Evolutionary conservation across 371 early-diverging fungal genomes (phyloP).

Genomic region (Parasitella parasitica): DNA sequence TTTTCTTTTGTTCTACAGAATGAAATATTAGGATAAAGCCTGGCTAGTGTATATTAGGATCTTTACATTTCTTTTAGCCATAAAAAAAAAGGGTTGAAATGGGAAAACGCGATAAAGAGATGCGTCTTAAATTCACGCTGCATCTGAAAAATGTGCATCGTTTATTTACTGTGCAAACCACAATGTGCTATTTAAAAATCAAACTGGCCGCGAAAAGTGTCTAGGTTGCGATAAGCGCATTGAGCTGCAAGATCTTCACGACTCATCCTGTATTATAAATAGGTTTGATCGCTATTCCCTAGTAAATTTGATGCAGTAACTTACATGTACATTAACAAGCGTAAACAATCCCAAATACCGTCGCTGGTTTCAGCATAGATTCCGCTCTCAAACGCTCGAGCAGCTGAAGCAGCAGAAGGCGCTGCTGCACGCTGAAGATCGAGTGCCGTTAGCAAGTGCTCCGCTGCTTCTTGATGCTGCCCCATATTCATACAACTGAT

Average conservation of each 20-base stretch:
- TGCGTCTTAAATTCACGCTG: not conserved
- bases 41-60: not conserved
- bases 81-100: not conserved
- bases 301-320: not conserved
- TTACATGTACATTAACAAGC: slow-evolving; percentile 78
- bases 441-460: slow-evolving; percentile 86
- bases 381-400: not conserved
- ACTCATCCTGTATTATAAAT: slow-evolving; percentile 46
- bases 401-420: slow-evolving; percentile 15
- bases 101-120: not conserved
- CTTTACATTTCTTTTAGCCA: not conserved
- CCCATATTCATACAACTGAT: slow-evolving; percentile 90
- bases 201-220: slow-evolving; percentile 77
- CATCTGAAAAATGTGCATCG: not conserved
- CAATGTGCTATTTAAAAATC: slow-evolving; percentile 83
- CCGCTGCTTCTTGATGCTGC: slow-evolving; percentile 88
- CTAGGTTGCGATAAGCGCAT: slow-evolving; percentile 72
- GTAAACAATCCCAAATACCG: slow-evolving; percentile 87
- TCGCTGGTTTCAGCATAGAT: slow-evolving; percentile 57
- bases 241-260: slow-evolving; percentile 74
- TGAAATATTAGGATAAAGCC: too few species aligned
- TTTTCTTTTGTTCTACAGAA: not conserved
- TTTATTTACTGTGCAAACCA: too few species aligned
- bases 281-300: not conserved
- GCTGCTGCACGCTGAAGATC: slow-evolving; percentile 74